phyloP scores from a whole-genome alignment of 345 rosid species.

The Lenwebbia sp. region DNA sequence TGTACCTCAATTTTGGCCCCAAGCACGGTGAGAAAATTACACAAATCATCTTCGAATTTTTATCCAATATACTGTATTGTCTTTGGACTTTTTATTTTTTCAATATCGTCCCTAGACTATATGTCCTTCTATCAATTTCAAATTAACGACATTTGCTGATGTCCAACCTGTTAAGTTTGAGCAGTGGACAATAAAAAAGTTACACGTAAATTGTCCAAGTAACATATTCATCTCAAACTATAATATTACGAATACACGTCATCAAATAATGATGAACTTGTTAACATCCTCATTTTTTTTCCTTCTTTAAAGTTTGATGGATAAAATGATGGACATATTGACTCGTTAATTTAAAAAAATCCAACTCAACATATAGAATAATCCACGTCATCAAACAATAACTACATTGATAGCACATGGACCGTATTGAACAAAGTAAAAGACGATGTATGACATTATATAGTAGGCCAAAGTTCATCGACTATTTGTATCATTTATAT shows the following conservation, averaged over 20 bases:
- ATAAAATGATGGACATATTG: not conserved
- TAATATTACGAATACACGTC: not conserved
- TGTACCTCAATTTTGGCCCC: no score
- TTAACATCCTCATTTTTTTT: not conserved
- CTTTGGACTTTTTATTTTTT: fast-evolving
- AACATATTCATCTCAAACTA: not conserved
- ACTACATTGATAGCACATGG: fast-evolving
- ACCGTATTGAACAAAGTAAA: not conserved
- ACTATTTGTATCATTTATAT: not conserved
- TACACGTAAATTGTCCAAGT: not conserved
- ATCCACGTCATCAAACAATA: fast-evolving
- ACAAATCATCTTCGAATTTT: fast-evolving
- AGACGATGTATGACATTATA: fast-evolving
- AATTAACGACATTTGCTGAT: not conserved
- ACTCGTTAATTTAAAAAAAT: not conserved
- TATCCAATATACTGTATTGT: fast-evolving
- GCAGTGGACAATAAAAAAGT: not conserved
- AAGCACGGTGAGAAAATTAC: not conserved
- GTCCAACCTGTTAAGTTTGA: not conserved
- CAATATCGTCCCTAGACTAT: fast-evolving
- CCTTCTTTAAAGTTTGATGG: not conserved
- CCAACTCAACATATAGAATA: not conserved
- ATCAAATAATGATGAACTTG: not conserved
- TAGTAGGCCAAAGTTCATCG: fast-evolving
- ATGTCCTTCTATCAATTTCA: not conserved